A percentile compares a stretch with the other conserved stretches of the same genome.
These are phyloP conservation scores for Colletotrichum tamarilloi DNA, from an alignment of 2,329 filamentous ascomycete genomes.

Conservation along the genomic window DNA sequence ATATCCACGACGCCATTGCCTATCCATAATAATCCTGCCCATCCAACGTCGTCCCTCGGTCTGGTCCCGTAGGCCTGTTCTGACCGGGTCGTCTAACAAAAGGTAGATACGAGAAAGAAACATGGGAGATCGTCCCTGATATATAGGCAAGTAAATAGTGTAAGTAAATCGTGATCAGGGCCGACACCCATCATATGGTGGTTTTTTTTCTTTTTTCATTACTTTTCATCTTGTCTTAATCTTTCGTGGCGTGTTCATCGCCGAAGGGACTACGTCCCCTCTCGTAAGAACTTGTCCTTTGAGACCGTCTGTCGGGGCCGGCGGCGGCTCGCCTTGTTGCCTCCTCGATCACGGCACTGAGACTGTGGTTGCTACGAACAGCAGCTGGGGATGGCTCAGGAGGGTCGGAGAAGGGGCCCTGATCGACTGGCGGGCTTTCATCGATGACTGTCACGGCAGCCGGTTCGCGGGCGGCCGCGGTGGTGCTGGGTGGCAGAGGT, in stretches of 20 bases:
- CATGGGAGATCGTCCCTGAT: constrained; percentile 30
- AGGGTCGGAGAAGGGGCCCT: constrained; percentile 71
- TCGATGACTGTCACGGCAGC: constrained; percentile 61
- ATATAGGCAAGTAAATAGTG: constrained; percentile 32
- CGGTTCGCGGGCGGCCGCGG: constrained; percentile 50
- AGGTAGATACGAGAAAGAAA: constrained; percentile 35
- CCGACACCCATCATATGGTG: constrained; percentile 19
- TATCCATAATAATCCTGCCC: constrained; percentile 32
- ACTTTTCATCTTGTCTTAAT: constrained; percentile 43
- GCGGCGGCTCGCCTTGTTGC: constrained; percentile 54
- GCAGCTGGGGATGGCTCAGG: constrained; percentile 43
- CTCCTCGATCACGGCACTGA: constrained; percentile 68
- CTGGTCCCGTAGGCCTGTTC: constrained; percentile 32
- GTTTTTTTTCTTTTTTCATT: constrained; percentile 3
- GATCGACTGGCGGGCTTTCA: constrained; percentile 57
- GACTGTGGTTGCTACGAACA: constrained; percentile 55
- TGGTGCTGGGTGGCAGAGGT: constrained; percentile 33
- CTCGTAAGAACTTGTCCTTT: constrained; percentile 40
- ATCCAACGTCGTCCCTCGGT: constrained; percentile 34
- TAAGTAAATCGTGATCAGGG: constrained; percentile 31
- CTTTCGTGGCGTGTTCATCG: constrained; percentile 67
- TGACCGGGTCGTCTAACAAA: constrained; percentile 33
- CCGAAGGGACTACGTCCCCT: constrained; percentile 63
- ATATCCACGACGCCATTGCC: constrained; percentile 33
- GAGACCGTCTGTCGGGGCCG: constrained; percentile 42